These are phyloP conservation scores for Aspergillus wentii DNA, from an alignment of 495 filamentous ascomycete species.

Conservation along the genomic window DNA sequence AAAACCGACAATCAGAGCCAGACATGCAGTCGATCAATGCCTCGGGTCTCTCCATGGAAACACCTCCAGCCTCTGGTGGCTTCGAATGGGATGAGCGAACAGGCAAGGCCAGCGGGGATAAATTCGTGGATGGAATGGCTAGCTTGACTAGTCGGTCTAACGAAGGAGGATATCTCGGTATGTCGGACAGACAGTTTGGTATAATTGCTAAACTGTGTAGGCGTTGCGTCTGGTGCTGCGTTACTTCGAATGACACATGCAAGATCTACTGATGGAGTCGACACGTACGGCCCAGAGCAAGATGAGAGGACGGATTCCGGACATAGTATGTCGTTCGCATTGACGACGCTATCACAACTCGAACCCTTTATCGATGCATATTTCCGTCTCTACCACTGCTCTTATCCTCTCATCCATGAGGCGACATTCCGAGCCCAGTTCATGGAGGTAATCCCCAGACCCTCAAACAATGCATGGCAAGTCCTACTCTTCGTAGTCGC, in stretches of 20 bases:
- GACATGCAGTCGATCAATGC: background rate
- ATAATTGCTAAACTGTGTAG: conserved; percentile 1
- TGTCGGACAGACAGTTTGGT: background rate
- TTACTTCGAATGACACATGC: conserved; percentile 10
- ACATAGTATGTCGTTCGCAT: conserved; percentile 4
- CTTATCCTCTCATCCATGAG: conserved; percentile 17
- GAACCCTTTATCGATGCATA: conserved; percentile 17
- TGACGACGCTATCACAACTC: conserved; percentile 8
- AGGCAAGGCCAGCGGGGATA: conserved; percentile 1
- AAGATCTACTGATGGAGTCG: background rate
- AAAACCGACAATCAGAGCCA: too few species aligned
- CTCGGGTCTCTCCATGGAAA: conserved; percentile 5
- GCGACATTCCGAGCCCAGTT: conserved; percentile 19
- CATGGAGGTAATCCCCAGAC: conserved; percentile 15
- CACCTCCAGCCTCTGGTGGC: conserved; percentile 4
- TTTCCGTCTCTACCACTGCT: conserved; percentile 13
- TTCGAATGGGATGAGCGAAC: conserved; percentile 16
- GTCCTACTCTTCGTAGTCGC: conserved; percentile 12
- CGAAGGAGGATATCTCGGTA: conserved; percentile 14
- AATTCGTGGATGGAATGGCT: conserved; percentile 16
- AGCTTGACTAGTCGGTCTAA: conserved; percentile 13
- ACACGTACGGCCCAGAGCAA: background rate
- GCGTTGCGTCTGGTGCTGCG: conserved; percentile 14
- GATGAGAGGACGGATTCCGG: background rate
- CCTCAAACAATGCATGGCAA: conserved; percentile 11